Evolutionary conservation across 352 stramenopile genomes (phyloP).

Genomic region (Phytopythium chamaehyphon): DNA sequence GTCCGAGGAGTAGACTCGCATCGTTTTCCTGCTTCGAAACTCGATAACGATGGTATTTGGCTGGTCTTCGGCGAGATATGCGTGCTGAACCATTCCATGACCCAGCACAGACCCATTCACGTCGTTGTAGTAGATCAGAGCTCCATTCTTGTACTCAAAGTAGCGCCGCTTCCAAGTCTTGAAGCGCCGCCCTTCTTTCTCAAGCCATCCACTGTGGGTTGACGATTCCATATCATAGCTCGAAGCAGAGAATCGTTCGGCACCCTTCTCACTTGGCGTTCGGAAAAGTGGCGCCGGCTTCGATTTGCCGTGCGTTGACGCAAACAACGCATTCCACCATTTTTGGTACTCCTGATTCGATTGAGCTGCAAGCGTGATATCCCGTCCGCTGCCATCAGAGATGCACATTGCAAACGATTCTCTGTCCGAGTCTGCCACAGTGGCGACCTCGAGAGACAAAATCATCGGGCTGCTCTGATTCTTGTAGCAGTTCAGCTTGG

Average conservation of each 20-base stretch:
- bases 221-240: conserved; percentile 12
- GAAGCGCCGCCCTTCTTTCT: conserved; percentile 71
- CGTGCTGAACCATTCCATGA: conserved; percentile 49
- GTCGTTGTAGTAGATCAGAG: conserved; percentile 72
- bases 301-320: conserved; percentile 9
- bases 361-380: conserved; percentile 59
- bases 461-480: conserved; percentile 53
- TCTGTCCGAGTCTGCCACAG: conserved; percentile 27
- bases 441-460: conserved; percentile 33
- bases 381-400: conserved; percentile 33
- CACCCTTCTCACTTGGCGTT: background rate
- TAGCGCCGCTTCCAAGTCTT: conserved; percentile 79
- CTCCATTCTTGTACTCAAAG: conserved; percentile 67
- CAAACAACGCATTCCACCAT: conserved; percentile 49
- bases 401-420: conserved; percentile 43
- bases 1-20: conserved; percentile 27
- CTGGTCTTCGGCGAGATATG: conserved; percentile 39
- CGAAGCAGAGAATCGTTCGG: conserved; percentile 10
- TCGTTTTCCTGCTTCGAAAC: conserved; percentile 25
- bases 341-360: conserved; percentile 57
- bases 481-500: conserved; percentile 77
- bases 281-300: background rate
- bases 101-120: conserved; percentile 51
- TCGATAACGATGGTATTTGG: conserved; percentile 44
- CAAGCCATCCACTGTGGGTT: conserved; percentile 59